phyloP scores from a whole-genome alignment of 2,329 filamentous ascomycete genomes.

The Ophiostoma sp. region DNA sequence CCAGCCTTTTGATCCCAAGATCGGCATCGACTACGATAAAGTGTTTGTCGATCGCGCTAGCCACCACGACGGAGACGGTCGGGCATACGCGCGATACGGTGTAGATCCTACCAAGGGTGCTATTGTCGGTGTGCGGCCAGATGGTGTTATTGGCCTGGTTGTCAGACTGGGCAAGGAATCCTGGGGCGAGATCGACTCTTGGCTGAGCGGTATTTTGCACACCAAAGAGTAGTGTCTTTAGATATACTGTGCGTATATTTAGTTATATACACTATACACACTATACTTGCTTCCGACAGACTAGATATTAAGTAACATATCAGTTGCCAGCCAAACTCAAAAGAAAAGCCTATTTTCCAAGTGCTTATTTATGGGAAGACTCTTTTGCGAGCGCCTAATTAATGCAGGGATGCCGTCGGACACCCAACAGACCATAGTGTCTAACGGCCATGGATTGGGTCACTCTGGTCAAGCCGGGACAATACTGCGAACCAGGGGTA shows the following conservation, averaged over 20 bases:
- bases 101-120: conserved; percentile 51
- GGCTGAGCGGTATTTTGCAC: conserved; percentile 13
- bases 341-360: not conserved
- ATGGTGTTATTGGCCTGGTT: conserved; percentile 56
- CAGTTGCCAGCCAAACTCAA: not conserved
- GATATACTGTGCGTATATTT: not conserved
- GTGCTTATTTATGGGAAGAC: not conserved
- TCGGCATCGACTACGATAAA: conserved; percentile 54
- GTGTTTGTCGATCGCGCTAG: conserved; percentile 51
- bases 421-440: not conserved
- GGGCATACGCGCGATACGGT: conserved; percentile 53
- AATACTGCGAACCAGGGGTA: not conserved
- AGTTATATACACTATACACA: not conserved
- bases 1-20: conserved; percentile 41
- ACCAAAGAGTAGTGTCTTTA: not conserved
- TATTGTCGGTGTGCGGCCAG: conserved; percentile 41
- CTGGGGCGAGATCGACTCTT: not conserved
- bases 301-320: no score
- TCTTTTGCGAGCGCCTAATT: not conserved
- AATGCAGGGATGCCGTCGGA: not conserved
- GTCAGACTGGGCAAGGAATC: conserved; percentile 29
- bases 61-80: conserved; percentile 49
- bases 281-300: no score
- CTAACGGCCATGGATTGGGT: not conserved
- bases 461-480: not conserved